A percentile compares a stretch with the other conserved stretches of the same genome.
Conservation (phyloP, 2,329 filamentous ascomycete species). For the Teratosphaeria viscida region DNA sequence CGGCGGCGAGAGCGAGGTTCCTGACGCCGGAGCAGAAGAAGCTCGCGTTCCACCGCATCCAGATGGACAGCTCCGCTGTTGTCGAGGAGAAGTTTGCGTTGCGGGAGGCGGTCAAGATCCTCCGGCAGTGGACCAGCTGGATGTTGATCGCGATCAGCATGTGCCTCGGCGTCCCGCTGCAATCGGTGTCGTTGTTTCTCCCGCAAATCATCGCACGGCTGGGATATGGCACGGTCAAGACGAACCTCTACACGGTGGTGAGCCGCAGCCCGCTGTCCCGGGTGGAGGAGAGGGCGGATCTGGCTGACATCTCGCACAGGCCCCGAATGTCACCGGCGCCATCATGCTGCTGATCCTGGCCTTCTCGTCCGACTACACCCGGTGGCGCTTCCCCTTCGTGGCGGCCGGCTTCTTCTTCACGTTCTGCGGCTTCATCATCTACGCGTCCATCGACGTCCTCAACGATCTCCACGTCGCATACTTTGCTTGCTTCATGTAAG, state of each 20-base stretch:
- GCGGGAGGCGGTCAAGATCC: constrained; percentile 41
- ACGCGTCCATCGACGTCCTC: constrained; percentile 56
- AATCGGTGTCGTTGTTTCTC: constrained; percentile 47
- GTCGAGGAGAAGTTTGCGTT: constrained; percentile 48
- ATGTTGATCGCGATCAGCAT: constrained; percentile 47
- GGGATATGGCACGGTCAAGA: constrained; percentile 48
- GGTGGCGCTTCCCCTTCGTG: constrained; percentile 65
- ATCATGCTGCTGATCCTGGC: constrained; percentile 62
- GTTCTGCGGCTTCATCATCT: constrained; percentile 70
- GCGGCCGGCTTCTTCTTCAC: constrained; percentile 63
- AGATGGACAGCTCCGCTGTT: constrained; percentile 60
- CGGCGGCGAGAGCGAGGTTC: constrained; percentile 54
- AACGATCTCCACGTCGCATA: constrained; percentile 56
- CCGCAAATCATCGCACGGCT: constrained; percentile 47
- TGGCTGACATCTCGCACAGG: constrained; percentile 21
- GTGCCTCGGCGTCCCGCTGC: constrained; percentile 49
- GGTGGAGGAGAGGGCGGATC: not conserved
- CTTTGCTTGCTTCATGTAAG: constrained; percentile 65
- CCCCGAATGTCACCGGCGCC: constrained; percentile 66
- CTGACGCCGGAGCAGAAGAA: constrained; percentile 55
- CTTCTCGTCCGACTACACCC: constrained; percentile 56
- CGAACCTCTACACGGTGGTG: constrained; percentile 53
- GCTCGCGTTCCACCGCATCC: constrained; percentile 63
- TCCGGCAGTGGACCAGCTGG: constrained; percentile 45
- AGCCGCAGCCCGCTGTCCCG: not conserved